Percentiles rank a stretch among this genome's conserved stretches.
Evolutionary conservation across 805 yeast genomes (phyloP).

Genomic region (Wickerhamomyces tratensis): DNA sequence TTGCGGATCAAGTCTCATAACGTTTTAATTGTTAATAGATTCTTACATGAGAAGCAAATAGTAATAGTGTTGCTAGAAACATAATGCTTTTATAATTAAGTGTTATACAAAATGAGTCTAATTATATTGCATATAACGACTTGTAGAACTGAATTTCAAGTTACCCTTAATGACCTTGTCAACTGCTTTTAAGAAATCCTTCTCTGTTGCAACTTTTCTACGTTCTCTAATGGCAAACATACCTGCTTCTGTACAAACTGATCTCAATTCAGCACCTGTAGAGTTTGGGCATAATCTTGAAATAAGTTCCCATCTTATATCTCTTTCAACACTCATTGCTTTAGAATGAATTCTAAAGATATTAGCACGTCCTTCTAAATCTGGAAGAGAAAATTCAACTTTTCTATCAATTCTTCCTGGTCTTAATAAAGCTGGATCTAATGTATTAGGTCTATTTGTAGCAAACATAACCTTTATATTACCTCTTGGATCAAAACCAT

Average conservation of each 20-base stretch:
- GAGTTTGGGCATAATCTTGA: slow-evolving; percentile 96
- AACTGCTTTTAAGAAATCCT: slow-evolving; percentile 95
- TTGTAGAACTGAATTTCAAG: slow-evolving; percentile 93
- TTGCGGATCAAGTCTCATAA: too few relatives aligned
- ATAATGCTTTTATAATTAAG: not conserved
- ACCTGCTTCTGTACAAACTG: slow-evolving; percentile 99
- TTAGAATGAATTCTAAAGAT: slow-evolving; percentile 96
- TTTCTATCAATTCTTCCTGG: slow-evolving; percentile 99
- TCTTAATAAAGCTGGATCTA: slow-evolving; percentile 94
- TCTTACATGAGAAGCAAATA: too few relatives aligned
- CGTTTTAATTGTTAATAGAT: too few relatives aligned
- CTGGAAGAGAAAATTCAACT: slow-evolving; percentile 95
- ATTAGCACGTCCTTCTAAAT: slow-evolving; percentile 95
- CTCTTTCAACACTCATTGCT: slow-evolving; percentile 96
- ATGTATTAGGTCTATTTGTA: slow-evolving; percentile 94
- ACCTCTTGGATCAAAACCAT: slow-evolving; percentile 98
- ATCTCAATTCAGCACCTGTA: slow-evolving; percentile 97
- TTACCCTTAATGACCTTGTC: slow-evolving; percentile 98
- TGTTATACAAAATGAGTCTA: slow-evolving; percentile 20
- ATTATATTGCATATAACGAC: slow-evolving; percentile 98
- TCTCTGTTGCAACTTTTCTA: slow-evolving; percentile 96
- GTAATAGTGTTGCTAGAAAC: too few relatives aligned
- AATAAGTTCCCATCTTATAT: slow-evolving; percentile 96
- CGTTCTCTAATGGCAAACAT: slow-evolving; percentile 99
- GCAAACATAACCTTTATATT: slow-evolving; percentile 99